phyloP scores from a whole-genome alignment of 2,329 filamentous ascomycete genomes.

The Alternaria atra region DNA sequence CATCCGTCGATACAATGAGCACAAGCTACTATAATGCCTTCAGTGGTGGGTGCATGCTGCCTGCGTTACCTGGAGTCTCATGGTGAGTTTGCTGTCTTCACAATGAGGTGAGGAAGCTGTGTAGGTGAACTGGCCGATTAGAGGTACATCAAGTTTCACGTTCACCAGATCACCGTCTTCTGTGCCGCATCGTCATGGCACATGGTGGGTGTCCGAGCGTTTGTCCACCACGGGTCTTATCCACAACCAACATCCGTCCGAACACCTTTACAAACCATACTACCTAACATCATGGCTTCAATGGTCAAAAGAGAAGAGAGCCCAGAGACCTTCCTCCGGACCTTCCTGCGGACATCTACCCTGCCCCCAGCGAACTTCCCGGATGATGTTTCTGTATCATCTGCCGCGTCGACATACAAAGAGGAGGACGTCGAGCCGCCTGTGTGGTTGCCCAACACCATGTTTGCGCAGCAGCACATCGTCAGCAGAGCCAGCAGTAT shows the following conservation, averaged over 20 bases:
- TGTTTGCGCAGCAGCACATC: neutral
- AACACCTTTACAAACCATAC: neutral
- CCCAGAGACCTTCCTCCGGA: constrained; percentile 8
- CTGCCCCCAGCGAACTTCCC: neutral
- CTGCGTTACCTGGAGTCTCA: neutral
- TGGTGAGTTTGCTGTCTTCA: neutral
- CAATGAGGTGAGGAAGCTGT: neutral
- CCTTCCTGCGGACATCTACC: neutral
- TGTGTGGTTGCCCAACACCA: neutral
- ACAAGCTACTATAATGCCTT: neutral
- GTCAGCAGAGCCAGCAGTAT: neutral
- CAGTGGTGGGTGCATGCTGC: neutral
- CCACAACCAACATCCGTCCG: neutral
- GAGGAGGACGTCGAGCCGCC: neutral
- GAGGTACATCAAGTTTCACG: neutral
- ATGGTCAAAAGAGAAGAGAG: constrained; percentile 21
- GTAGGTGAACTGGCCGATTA: neutral
- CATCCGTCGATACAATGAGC: neutral
- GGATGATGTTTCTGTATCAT: neutral
- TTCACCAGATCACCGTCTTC: neutral
- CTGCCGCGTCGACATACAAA: neutral
- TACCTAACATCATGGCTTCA: neutral
- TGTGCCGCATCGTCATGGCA: neutral
- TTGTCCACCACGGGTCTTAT: neutral
- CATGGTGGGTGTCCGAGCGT: neutral